These are phyloP conservation scores for Cladophialophora psammophila DNA, from an alignment of 2,329 filamentous ascomycete genomes.

Conservation along the genomic window DNA sequence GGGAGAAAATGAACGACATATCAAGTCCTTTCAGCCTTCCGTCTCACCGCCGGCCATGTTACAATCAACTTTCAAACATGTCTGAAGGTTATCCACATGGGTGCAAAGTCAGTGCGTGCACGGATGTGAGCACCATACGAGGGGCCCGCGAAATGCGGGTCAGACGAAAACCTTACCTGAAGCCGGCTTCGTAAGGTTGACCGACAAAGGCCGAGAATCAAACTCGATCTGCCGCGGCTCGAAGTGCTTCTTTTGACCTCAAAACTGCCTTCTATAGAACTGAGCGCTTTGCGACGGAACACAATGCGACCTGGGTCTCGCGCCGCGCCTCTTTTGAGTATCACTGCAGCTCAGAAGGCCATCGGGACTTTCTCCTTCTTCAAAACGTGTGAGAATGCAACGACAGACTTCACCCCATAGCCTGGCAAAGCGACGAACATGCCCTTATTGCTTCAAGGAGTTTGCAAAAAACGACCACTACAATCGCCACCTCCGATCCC, in stretches of 20 bases:
- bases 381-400: background rate
- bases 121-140: too few species aligned
- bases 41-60: too few species aligned
- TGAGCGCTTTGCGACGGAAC: background rate
- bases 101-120: too few species aligned
- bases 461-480: background rate
- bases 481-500: background rate
- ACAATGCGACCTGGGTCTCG: background rate
- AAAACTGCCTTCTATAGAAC: background rate
- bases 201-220: background rate
- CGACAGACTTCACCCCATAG: background rate
- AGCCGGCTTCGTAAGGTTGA: background rate
- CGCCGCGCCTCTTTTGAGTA: too few species aligned
- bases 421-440: background rate
- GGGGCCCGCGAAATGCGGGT: background rate
- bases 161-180: background rate
- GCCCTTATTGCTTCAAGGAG: slow-evolving; percentile 1
- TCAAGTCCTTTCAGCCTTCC: too few species aligned
- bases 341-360: too few species aligned
- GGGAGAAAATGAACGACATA: too few species aligned
- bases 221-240: background rate
- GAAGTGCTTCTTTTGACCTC: background rate
- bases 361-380: too few species aligned
- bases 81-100: too few species aligned
- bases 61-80: too few species aligned